Evolutionary conservation across 768 basidiomycete species (phyloP), one percentile per base, ranked within the genome.

Genomic region (Boletus huronensis): DNA sequence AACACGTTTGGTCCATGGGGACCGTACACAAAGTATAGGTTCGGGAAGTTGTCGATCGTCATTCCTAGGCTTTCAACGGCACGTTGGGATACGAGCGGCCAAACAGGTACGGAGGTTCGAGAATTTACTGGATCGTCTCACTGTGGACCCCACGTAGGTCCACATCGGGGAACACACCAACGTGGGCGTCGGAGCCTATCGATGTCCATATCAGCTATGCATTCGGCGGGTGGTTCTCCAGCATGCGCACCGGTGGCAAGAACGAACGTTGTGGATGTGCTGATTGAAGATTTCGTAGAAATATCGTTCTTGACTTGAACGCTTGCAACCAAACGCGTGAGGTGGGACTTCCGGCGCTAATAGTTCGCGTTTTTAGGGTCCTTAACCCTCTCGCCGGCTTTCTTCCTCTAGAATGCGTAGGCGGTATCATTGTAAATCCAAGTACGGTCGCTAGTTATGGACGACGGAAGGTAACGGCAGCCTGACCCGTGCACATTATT

Each of bases 11-110:
- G 62, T 23, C 52, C 58, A 4, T 60, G 62, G 2, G 62, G 54
- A 21, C 58, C 58, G 10, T 64, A 39, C 31, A 50, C 49, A 23
- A 60, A 56, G 39, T 26, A 64, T 1, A 64, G 52, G 40, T 57
- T 61, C 25, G 50, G 59, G 48, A 64, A 54, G 13, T 60, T 60
- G 9, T 60, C 53, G n/a, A 60, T 56, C 19, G 59, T 31, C 58
- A 60, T 36, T 9, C 58, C 52, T 3, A 59, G 39, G 19, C 58
- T 58, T 39, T 46, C 21, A 4, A 13, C 9, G 10, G 9, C 5
- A 19, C 16, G 3, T 48, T n/a, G n/a, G n/a, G n/a, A n/a, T n/a
- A n/a, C n/a, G n/a, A n/a, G n/a, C n/a, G n/a, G n/a, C n/a, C n/a
- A n/a, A n/a, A n/a, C n/a, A n/a, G n/a, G n/a, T n/a, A n/a, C n/a